phyloP scores from a whole-genome alignment of 805 yeast genomes.

The Suhomyces emberorum region DNA sequence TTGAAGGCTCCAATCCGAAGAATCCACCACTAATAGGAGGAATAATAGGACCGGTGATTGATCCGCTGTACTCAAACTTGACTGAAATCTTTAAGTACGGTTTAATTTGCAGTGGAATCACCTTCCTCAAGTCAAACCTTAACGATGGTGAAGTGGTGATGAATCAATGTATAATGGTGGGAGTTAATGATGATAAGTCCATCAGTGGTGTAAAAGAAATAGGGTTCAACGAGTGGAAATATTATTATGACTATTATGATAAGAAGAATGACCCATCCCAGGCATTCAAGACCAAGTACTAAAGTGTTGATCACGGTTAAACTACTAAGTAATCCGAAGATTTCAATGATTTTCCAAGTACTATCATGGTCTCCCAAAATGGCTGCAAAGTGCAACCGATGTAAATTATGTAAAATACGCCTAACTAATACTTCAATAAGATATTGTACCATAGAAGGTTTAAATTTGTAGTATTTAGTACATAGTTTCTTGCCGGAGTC shows the following conservation, averaged over 20 bases:
- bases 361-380: too few species aligned
- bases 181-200: slow-evolving; percentile 33
- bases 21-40: slow-evolving; percentile 40
- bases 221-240: slow-evolving; percentile 40
- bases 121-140: slow-evolving; percentile 39
- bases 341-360: too few species aligned
- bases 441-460: too few species aligned
- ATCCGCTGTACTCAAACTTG: slow-evolving; percentile 50
- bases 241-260: slow-evolving; percentile 36
- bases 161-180: slow-evolving; percentile 36
- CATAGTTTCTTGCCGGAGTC: too few species aligned
- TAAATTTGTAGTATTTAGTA: too few species aligned
- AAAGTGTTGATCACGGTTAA: too few species aligned
- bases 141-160: slow-evolving; percentile 24
- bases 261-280: slow-evolving; percentile 3
- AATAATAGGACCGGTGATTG: slow-evolving; percentile 51
- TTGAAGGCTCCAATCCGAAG: slow-evolving; percentile 5
- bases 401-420: too few species aligned
- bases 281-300: too few species aligned
- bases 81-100: slow-evolving; percentile 55
- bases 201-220: slow-evolving; percentile 37
- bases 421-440: too few species aligned
- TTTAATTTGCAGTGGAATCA: slow-evolving; percentile 53
- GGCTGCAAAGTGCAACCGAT: too few species aligned
- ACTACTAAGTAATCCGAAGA: too few species aligned